Percentiles rank a stretch among this genome's conserved stretches.
Evolutionary conservation across 2,329 filamentous ascomycete genomes (phyloP).

Genomic region (Aspergillus felis): DNA sequence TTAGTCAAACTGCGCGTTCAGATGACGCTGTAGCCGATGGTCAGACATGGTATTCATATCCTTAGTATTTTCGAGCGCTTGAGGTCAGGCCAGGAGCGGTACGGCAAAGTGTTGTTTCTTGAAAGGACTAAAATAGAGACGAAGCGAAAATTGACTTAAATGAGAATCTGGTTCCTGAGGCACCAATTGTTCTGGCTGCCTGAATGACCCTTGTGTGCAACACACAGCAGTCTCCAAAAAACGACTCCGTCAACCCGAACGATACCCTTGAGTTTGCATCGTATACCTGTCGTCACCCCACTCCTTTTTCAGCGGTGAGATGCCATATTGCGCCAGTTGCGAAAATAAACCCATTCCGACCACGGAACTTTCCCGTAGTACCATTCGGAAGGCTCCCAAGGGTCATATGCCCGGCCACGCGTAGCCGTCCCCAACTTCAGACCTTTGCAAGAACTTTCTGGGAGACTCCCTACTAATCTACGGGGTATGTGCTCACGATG

Average conservation of each 20-base stretch:
- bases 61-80: slow-evolving; percentile 7
- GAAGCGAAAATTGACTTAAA: background rate
- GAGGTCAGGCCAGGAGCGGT: slow-evolving; percentile 4
- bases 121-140: background rate
- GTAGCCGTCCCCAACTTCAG: slow-evolving; percentile 1
- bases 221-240: background rate
- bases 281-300: background rate
- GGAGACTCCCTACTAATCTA: background rate
- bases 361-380: slow-evolving; percentile 11
- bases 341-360: background rate
- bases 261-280: background rate
- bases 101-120: slow-evolving; percentile 1
- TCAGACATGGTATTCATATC: background rate
- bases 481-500: background rate
- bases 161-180: background rate
- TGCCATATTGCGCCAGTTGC: background rate
- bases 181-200: background rate
- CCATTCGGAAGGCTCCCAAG: slow-evolving; percentile 19
- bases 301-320: background rate
- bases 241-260: too few species aligned
- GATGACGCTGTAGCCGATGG: slow-evolving; percentile 8
- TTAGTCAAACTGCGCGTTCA: slow-evolving; percentile 1
- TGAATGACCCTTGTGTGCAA: background rate
- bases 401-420: slow-evolving; percentile 8
- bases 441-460: background rate